Evolutionary conservation across 768 basidiomycete species (phyloP).

Genomic region (Mycena haematopus): DNA sequence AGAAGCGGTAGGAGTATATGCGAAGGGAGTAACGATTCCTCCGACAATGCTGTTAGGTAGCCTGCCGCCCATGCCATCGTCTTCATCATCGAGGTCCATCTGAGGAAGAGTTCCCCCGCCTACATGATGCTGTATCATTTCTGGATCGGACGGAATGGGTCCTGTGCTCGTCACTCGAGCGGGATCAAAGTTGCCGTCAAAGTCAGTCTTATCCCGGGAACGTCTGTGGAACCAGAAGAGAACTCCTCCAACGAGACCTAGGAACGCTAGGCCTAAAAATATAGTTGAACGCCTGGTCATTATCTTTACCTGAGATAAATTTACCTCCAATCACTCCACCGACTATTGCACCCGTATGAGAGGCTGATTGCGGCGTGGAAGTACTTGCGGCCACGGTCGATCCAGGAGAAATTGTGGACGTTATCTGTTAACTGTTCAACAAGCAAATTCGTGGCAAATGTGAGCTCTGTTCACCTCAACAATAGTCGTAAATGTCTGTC

Average conservation of each 20-base stretch:
- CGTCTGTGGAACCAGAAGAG: conserved; percentile 24
- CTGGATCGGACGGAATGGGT: conserved; percentile 14
- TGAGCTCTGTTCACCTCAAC: conserved; percentile 9
- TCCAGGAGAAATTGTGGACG: conserved; percentile 24
- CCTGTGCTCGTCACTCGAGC: conserved; percentile 23
- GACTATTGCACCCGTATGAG: conserved; percentile 42
- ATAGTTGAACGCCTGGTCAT: conserved; percentile 27
- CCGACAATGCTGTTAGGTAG: conserved; percentile 19
- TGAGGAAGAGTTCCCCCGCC: conserved; percentile 28
- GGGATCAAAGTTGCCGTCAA: conserved; percentile 30
- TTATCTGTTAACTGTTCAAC: conserved; percentile 18
- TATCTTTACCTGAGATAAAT: no score
- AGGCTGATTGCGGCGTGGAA: conserved; percentile 8
- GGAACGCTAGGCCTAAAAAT: conserved; percentile 34
- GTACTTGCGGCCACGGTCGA: conserved; percentile 16
- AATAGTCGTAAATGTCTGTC: conserved; percentile 21
- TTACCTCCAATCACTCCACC: conserved; percentile 46
- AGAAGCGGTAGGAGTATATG: conserved; percentile 20
- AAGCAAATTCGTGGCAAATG: neutral
- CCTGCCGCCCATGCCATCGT: conserved; percentile 28
- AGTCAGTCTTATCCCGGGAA: conserved; percentile 15
- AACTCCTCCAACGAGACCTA: conserved; percentile 12
- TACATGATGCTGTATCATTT: conserved; percentile 20
- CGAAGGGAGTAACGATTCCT: conserved; percentile 27
- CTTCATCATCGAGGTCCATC: conserved; percentile 25